Conservation (phyloP, 2,329 filamentous ascomycete species). For the Lasiodiplodia theobromae region DNA sequence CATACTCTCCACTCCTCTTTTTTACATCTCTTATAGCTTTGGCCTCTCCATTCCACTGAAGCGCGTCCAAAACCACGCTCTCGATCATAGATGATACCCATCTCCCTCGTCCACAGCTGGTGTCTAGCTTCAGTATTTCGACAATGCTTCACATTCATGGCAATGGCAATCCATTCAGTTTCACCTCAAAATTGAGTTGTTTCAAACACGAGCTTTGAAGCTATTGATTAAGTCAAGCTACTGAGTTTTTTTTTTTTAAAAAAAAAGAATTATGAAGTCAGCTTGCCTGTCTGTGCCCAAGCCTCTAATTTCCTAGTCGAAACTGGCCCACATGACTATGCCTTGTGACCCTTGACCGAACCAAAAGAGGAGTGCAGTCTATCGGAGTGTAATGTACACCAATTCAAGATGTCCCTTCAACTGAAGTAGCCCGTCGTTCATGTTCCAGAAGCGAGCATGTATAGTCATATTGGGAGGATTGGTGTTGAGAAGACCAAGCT, state of each 20-base stretch:
- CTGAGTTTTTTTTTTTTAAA: not conserved
- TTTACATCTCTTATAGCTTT: not conserved
- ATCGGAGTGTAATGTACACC: not conserved
- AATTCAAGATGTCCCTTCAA: not conserved
- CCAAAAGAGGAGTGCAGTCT: not conserved
- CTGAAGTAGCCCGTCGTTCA: not conserved
- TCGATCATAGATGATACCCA: slow-evolving; percentile 12
- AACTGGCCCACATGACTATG: not conserved
- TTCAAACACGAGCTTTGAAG: not conserved
- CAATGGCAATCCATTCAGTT: not conserved
- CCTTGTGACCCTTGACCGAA: not conserved
- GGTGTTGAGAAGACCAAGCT: not conserved
- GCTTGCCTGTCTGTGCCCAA: not conserved
- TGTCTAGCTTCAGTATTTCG: not conserved
- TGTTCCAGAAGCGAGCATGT: slow-evolving; percentile 9
- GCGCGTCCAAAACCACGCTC: not conserved
- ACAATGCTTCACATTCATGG: not conserved
- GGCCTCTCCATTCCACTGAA: not conserved
- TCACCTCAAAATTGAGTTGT: not conserved
- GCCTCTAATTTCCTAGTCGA: not conserved
- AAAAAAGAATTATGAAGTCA: not conserved
- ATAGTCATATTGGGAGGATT: not conserved
- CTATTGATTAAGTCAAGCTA: not conserved
- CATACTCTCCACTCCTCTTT: not conserved
- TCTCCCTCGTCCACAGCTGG: not conserved